Conservation (phyloP, 2,329 filamentous ascomycete genomes). For the Byssoonygena ceratinophila region DNA sequence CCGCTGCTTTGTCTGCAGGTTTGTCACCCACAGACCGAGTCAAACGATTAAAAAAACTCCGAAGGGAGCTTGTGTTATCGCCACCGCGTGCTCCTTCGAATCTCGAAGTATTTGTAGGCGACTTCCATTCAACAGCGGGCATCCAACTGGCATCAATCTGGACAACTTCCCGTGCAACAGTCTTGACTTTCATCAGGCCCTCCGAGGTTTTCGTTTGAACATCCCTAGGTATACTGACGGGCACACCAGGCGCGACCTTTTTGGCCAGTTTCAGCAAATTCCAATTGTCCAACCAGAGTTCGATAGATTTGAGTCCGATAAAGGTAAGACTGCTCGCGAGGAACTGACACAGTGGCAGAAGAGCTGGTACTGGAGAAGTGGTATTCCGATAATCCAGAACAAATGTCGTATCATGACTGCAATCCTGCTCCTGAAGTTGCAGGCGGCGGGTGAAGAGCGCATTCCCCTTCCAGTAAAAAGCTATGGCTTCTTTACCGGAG, state of each 20-base stretch:
- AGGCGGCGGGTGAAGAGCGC: constrained; percentile 85
- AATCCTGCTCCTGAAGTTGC: constrained; percentile 56
- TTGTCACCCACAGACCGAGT: constrained; percentile 48
- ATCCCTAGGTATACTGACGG: constrained; percentile 63
- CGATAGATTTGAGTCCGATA: constrained; percentile 75
- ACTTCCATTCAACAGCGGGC: constrained; percentile 76
- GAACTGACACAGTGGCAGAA: constrained; percentile 82
- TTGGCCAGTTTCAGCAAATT: constrained; percentile 69
- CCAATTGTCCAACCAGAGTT: constrained; percentile 84
- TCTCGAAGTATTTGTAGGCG: constrained; percentile 38
- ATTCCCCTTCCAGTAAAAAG: constrained; percentile 99
- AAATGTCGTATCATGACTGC: constrained; percentile 70
- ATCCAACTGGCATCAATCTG: constrained; percentile 89
- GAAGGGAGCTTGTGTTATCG: constrained; percentile 50
- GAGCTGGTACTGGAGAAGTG: constrained; percentile 73
- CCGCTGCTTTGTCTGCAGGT: constrained; percentile 27
- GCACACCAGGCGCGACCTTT: constrained; percentile 67
- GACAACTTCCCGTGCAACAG: constrained; percentile 73
- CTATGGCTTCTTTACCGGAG: constrained; percentile 86
- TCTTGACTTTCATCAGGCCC: constrained; percentile 72
- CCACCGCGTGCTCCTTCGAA: constrained; percentile 27
- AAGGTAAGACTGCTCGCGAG: constrained; percentile 92
- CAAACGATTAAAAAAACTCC: constrained; percentile 72
- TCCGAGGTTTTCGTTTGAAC: constrained; percentile 75
- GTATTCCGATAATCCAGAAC: constrained; percentile 86